phyloP scores from a whole-genome alignment of 768 basidiomycete genomes.

The Auricularia cornea region DNA sequence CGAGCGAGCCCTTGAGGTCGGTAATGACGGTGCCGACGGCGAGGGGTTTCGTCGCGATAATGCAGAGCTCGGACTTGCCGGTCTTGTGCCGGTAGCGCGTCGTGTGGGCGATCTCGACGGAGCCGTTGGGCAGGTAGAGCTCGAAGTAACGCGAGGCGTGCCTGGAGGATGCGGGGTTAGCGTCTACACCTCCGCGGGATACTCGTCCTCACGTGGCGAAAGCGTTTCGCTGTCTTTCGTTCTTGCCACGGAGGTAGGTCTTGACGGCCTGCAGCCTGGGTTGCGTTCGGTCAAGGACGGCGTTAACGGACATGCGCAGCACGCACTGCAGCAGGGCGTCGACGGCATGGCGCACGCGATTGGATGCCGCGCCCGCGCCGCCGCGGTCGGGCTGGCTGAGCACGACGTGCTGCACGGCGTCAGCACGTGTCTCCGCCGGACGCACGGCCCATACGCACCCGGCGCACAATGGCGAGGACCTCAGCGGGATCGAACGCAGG shows the following conservation, averaged over 20 bases:
- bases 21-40: conserved; percentile 63
- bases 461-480: conserved; percentile 64
- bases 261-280: conserved; percentile 63
- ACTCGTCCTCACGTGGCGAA: conserved; percentile 85
- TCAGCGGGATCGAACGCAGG: conserved; percentile 66
- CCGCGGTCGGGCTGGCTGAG: conserved; percentile 4
- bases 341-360: conserved; percentile 52
- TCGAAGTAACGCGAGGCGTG: conserved; percentile 87
- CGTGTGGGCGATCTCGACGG: conserved; percentile 83
- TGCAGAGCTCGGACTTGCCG: conserved; percentile 83
- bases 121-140: conserved; percentile 73
- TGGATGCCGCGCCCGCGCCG: conserved; percentile 24
- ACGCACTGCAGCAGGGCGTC: conserved; percentile 72
- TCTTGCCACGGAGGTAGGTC: conserved; percentile 67
- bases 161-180: conserved; percentile 27
- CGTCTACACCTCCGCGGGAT: too few relatives aligned
- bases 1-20: conserved; percentile 89
- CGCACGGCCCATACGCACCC: conserved; percentile 39
- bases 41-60: conserved; percentile 69
- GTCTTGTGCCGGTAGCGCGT: conserved; percentile 81
- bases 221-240: conserved; percentile 81
- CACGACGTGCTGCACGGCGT: conserved; percentile 11
- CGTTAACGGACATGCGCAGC: conserved; percentile 6
- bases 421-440: neutral
- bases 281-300: neutral